These are phyloP conservation scores for Salpingoeca rosetta DNA, from an alignment of 78 protist genomes.

Conservation along the genomic window DNA sequence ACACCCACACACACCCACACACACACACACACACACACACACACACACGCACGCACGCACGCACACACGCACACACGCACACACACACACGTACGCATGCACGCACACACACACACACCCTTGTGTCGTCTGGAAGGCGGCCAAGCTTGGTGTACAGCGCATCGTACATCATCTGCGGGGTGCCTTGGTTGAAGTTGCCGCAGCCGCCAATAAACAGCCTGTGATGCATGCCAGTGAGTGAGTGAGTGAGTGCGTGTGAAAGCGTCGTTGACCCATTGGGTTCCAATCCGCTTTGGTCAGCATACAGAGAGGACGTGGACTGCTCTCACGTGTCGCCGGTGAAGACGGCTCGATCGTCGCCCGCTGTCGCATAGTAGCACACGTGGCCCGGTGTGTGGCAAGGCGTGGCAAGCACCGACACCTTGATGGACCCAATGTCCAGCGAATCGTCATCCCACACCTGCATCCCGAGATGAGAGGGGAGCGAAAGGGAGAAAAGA, in stretches of 20 bases:
- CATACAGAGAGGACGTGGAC: too few species aligned
- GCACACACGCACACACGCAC: too few species aligned
- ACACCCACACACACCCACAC: too few species aligned
- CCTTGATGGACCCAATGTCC: too few species aligned
- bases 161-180: constrained; percentile 44
- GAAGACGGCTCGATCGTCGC: constrained; percentile 19
- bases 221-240: not conserved
- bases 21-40: too few species aligned
- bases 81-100: too few species aligned
- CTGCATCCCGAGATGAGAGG: too few species aligned
- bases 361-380: constrained; percentile 2
- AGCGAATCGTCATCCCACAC: too few species aligned
- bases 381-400: constrained; percentile 43
- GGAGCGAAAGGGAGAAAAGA: too few species aligned
- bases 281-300: too few species aligned
- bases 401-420: constrained; percentile 39
- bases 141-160: constrained; percentile 35
- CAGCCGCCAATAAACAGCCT: constrained; percentile 60
- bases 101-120: not conserved
- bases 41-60: too few species aligned
- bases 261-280: not conserved
- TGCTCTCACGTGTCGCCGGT: constrained; percentile 80
- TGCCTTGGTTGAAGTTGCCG: constrained; percentile 63
- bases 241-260: not conserved
- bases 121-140: constrained; percentile 27